Evolutionary conservation across 768 basidiomycete species (phyloP), one percentile per base, ranked within the genome.

Genomic region (Amanita pseudoporphyria): DNA sequence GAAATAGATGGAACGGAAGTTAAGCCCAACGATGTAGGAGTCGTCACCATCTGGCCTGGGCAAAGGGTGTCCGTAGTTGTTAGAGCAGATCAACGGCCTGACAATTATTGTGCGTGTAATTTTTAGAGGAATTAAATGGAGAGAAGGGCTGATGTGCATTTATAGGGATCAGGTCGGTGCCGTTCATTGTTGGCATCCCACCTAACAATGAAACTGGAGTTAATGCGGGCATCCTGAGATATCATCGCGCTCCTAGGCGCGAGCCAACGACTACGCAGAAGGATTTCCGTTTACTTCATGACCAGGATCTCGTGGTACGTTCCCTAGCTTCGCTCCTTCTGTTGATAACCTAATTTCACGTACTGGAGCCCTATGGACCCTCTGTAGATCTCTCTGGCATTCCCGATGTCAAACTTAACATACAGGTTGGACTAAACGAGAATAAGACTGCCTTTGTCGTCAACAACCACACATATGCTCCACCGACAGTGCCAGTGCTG

Each of bases 401-500:
- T 9, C 71, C 70, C 0, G 72, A 76, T 39, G 45, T 71, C 14
- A 66, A 62, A 21, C 44, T 69, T 7, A 52, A 63, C 43, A 54
- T 73, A 21, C 58, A 63, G 14, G 59, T 69, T 10, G 51, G 43
- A 0, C 58, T 68, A 52, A 57, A 67, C 46, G 54, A 51, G 14
- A 24, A 49, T 0, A 54, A 39, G 0, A 48, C 59, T 1, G 36
- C 51, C 3, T 72, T 61, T 47, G 58, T 39, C 5, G 59, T 69
- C 14, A 72, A 73, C 38, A 65, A 64, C n/a, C 54, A 58, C 7
- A 51, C 58, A 1, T 74, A 69, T 44, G 22, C 42, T 16, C 61
- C 68, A 9, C 73, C 71, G 0, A 59, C 62, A 5, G 58, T 60
- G 2, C 76, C 76, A 2, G 73, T 76, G 1, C 58, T 78, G 5